A percentile compares a stretch with the other conserved stretches of the same genome.
phyloP scores from a whole-genome alignment of 495 filamentous ascomycete species.

The Neurospora tetrasperma region DNA sequence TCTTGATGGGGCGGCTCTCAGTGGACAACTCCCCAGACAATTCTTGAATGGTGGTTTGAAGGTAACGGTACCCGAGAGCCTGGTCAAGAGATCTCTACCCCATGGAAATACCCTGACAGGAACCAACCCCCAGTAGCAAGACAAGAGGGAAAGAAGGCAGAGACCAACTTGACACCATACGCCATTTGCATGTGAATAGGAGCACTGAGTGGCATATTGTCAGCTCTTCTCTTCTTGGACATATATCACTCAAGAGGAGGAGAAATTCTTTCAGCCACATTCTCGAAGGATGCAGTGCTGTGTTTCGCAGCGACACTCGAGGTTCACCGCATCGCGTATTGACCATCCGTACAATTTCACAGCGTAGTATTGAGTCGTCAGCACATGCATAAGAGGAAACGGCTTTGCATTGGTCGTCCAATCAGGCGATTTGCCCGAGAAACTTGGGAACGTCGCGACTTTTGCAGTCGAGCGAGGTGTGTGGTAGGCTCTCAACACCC shows the following conservation, averaged over 20 bases:
- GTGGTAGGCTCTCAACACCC: not conserved
- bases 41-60: not conserved
- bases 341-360: constrained; percentile 8
- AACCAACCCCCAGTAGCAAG: not conserved
- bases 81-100: constrained; percentile 11
- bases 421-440: constrained; percentile 4
- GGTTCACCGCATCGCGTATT: constrained; percentile 1
- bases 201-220: not conserved
- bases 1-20: not conserved
- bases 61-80: constrained; percentile 11
- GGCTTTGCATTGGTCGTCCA: constrained; percentile 13
- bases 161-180: not conserved
- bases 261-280: not conserved
- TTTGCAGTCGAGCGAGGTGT: not conserved
- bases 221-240: not conserved
- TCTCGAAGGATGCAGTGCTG: not conserved
- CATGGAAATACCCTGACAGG: not conserved
- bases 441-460: not conserved
- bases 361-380: constrained; percentile 12
- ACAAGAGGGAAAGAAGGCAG: not conserved
- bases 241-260: not conserved
- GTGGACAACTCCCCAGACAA: not conserved
- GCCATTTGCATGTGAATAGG: not conserved
- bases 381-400: constrained; percentile 14
- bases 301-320: not conserved